Conservation (phyloP, 129 eudicot species). For the Rutidosis leptorrhynchoides region DNA sequence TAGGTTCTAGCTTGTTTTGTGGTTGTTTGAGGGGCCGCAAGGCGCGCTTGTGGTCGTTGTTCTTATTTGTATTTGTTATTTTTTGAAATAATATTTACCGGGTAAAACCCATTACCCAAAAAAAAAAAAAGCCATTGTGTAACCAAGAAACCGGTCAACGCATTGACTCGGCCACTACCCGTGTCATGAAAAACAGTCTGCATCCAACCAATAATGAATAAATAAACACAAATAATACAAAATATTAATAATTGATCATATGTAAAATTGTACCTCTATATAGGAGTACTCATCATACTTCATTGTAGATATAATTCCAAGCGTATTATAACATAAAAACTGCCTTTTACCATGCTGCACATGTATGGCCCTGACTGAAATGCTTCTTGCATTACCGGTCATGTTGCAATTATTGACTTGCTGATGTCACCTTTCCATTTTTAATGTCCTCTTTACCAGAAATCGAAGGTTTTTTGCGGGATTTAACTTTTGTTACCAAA, state of each 20-base stretch:
- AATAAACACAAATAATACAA: background rate
- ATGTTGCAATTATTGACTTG: conserved; percentile 23
- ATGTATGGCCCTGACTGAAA: conserved; percentile 97
- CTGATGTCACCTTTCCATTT: conserved; percentile 34
- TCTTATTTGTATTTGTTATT: no score
- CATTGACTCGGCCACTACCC: conserved; percentile 88
- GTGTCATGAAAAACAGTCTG: conserved; percentile 99
- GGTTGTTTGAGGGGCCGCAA: no score
- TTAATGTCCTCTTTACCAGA: conserved; percentile 39
- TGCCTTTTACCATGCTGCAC: conserved; percentile 79
- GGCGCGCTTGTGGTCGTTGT: no score
- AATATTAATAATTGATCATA: background rate
- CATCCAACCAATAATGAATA: conserved; percentile 21
- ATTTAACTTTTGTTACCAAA: conserved; percentile 42
- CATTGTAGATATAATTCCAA: conserved; percentile 93
- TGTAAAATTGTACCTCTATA: conserved; percentile 59
- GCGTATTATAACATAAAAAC: conserved; percentile 92
- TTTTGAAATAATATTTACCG: no score
- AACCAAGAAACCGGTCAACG: conserved; percentile 98
- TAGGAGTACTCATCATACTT: conserved; percentile 90
- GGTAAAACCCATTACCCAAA: no score
- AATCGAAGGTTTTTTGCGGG: conserved; percentile 49
- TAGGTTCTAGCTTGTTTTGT: no score
- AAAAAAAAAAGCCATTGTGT: no score
- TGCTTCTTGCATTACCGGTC: conserved; percentile 68